These are phyloP conservation scores for Saprolegnia diclina DNA, from an alignment of 352 stramenopile genomes.

Conservation along the genomic window DNA sequence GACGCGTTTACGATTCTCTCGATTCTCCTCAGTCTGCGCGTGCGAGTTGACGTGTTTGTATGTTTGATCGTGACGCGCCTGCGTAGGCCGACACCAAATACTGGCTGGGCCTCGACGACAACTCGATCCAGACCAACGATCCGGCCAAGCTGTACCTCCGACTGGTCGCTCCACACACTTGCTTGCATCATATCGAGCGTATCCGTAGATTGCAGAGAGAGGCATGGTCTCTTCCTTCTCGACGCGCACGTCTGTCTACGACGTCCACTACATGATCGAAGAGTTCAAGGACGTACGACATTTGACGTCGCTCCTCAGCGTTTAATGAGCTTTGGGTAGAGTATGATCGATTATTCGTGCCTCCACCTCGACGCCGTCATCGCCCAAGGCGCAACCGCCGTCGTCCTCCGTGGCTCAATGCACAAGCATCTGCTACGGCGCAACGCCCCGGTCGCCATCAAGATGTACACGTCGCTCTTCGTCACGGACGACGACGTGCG, in stretches of 20 bases:
- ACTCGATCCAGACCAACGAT: constrained; percentile 5
- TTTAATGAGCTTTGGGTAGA: constrained; percentile 42
- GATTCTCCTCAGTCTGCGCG: constrained; percentile 62
- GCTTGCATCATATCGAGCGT: constrained; percentile 29
- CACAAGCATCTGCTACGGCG: constrained; percentile 34
- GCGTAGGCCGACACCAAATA: constrained; percentile 62
- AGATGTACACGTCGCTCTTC: constrained; percentile 81
- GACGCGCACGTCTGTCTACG: constrained; percentile 80
- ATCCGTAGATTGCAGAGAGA: constrained; percentile 59
- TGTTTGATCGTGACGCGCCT: background rate
- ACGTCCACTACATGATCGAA: constrained; percentile 86
- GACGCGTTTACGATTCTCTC: constrained; percentile 62
- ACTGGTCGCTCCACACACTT: constrained; percentile 1
- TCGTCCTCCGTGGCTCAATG: constrained; percentile 72
- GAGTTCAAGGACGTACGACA: constrained; percentile 32
- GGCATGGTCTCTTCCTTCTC: constrained; percentile 86
- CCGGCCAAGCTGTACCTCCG: constrained; percentile 27
- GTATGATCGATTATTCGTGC: constrained; percentile 73
- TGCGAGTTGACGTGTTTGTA: background rate
- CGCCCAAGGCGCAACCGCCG: constrained; percentile 68
- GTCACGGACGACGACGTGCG: constrained; percentile 79
- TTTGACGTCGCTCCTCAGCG: background rate
- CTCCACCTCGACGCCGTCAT: constrained; percentile 72
- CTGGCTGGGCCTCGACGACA: constrained; percentile 57
- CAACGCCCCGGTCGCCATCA: constrained; percentile 50